Base-by-base conservation (phyloP, 179 eudicot species). In the Beta corolliflora region DNA sequence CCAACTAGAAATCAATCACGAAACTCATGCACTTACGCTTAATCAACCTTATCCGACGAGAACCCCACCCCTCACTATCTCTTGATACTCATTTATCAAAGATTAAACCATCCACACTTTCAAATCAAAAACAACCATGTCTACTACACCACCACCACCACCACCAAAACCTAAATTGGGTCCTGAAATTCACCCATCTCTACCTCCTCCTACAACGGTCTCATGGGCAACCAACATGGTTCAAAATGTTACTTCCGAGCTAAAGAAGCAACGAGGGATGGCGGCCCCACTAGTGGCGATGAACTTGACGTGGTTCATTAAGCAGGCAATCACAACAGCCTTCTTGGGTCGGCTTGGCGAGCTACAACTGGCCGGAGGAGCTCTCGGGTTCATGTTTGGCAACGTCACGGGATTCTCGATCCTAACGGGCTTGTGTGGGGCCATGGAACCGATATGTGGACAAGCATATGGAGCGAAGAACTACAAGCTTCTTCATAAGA, bases 401-500 rank as follows among this genome's bases (percentile, higher is more conserved):
- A 95, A 95, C 75, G 99, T 95, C 71, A 93, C 97, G 41, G 99
- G 99, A 18, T 95, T 88, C 80, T 91, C 98, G 0, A 90, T 95
- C 71, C 71, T 95, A 74, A 90, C 81, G 7, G 99, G 98, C 9
- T 86, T 95, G 25, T 91, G 88, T 71, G 93, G 89, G 16, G 98
- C 98, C 77, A 92, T 95, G 98, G 98, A 95, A 61, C 98, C 97
- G 41, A 91, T 93, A 29, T 95, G 99, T 83, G 99, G 99, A 13
- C 99, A 93, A 58, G 99, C 99, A 21, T 88, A 82, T 80, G 99
- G 98, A 9, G 99, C 98, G 45, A 88, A 86, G 70, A 95, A 93
- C 83, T 91, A 83, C 72, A 93, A 83, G 79, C 95, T 93, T 75
- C 89, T 95, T 12, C 98, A 92, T 69, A 95, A 92, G 87, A 92